phyloP scores from a whole-genome alignment of 2,329 filamentous ascomycete species.

The Talaromyces rugulosus region DNA sequence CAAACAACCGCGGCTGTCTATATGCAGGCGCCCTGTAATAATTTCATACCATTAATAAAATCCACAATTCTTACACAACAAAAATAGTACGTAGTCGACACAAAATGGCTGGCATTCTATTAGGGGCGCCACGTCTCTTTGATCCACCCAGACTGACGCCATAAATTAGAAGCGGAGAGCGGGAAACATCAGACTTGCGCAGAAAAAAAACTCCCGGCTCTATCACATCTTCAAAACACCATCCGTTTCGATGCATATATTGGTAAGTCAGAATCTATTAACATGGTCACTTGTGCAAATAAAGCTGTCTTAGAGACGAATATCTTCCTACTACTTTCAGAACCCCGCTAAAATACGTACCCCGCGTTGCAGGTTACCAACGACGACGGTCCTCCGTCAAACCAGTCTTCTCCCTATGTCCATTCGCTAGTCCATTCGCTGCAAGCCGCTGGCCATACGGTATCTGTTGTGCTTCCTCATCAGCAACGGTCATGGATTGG shows the following conservation, averaged over 20 bases:
- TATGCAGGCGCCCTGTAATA: neutral
- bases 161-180: conserved; percentile 1
- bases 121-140: neutral
- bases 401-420: conserved; percentile 74
- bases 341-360: neutral
- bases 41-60: neutral
- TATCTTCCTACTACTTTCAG: neutral
- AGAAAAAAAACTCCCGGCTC: neutral
- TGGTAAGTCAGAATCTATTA: conserved; percentile 35
- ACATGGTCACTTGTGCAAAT: neutral
- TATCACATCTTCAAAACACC: neutral
- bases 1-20: neutral
- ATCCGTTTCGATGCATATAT: conserved; percentile 45
- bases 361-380: conserved; percentile 48
- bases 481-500: conserved; percentile 96
- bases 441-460: conserved; percentile 71
- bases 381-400: conserved; percentile 76
- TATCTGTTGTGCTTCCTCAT: conserved; percentile 87
- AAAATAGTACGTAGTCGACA: neutral
- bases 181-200: neutral
- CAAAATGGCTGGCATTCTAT: neutral
- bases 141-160: neutral
- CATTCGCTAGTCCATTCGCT: conserved; percentile 69
- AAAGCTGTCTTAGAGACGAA: neutral
- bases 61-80: neutral